These are phyloP conservation scores for Chlorella sp. DNA, from an alignment of 139 green algal species.

Conservation along the genomic window DNA sequence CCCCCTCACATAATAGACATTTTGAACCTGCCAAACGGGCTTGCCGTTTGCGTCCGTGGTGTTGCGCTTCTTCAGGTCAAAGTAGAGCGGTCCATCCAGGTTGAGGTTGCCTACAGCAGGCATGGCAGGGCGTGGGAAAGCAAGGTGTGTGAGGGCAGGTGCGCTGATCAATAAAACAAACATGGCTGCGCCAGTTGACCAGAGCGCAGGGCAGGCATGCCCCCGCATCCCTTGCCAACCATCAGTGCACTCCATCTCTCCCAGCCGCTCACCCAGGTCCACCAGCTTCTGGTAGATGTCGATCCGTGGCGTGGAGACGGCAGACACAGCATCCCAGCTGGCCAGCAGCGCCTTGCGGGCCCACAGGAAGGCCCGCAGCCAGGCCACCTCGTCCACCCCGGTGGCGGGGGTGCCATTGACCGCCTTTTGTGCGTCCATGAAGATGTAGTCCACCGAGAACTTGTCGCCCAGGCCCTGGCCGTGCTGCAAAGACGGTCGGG, in stretches of 20 bases:
- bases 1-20: constrained; percentile 39
- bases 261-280: background rate
- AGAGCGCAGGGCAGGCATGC: too few relatives aligned
- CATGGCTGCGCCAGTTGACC: too few relatives aligned
- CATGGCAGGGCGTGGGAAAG: background rate
- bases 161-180: too few relatives aligned
- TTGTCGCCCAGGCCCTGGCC: constrained; percentile 32
- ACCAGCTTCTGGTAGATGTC: constrained; percentile 35
- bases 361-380: constrained; percentile 40
- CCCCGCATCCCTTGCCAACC: too few relatives aligned
- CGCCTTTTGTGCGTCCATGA: constrained; percentile 5
- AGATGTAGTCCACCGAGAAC: constrained; percentile 45
- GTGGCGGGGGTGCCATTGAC: constrained; percentile 21
- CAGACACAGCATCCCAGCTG: background rate
- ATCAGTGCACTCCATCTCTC: background rate
- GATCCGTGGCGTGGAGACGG: constrained; percentile 12
- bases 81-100: constrained; percentile 45
- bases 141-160: background rate
- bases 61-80: constrained; percentile 26
- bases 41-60: background rate
- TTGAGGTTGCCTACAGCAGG: constrained; percentile 26
- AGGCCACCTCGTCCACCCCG: constrained; percentile 41
- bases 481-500: constrained; percentile 6
- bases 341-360: constrained; percentile 13
- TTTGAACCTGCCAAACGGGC: constrained; percentile 31